Base-by-base conservation (phyloP, 2,329 filamentous ascomycete species). In the Sporothrix protearum region DNA sequence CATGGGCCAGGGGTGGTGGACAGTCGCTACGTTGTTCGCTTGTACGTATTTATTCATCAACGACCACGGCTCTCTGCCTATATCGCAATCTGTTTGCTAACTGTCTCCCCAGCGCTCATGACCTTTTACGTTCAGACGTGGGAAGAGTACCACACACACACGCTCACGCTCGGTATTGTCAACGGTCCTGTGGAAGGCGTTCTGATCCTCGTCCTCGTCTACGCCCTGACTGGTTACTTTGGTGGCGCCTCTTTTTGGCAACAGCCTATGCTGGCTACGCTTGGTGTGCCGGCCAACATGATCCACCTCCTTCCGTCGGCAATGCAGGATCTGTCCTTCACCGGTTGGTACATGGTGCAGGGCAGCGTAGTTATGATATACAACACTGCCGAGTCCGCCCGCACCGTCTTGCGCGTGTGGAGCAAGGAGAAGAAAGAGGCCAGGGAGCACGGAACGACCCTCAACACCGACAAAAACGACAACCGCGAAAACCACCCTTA, bases 81-180 rank as follows among this genome's bases (percentile, higher is more conserved):
- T 51, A 14, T 51, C 69, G 28, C 5, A 3, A 36, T 8, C n/a
- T 16, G 10, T 8, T 49, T 5, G 28, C 39, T 39, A 22, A 71
- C 75, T 57, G n/a, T 45, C 66, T 73, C 22, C 25, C 49, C 28
- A 93, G 91, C 92, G 7, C 88, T 95, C 72, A 85, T 96, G 77
- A 97, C 96, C n/a, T 99, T 99, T 81, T 98, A 98, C 81, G 91
- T 98, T 55, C 96, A 98, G 80, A 98, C 96, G 45, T 99, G 96
- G 96, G 96, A 99, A 79, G 96, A 98, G 80, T 99, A 98, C 82
- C 95, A 98, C 83, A 99, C 96, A 68, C 94, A 97, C 81, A 96
- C 94, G 2, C 87, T 99, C 64, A 97, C 94, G 1, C 88, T 99
- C 6, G 96, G 96, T 72, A 84, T 98, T 74, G 86, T 99, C 75